phyloP scores from a whole-genome alignment of 1,284 basidiomycete species.

The Tilletia caries region DNA sequence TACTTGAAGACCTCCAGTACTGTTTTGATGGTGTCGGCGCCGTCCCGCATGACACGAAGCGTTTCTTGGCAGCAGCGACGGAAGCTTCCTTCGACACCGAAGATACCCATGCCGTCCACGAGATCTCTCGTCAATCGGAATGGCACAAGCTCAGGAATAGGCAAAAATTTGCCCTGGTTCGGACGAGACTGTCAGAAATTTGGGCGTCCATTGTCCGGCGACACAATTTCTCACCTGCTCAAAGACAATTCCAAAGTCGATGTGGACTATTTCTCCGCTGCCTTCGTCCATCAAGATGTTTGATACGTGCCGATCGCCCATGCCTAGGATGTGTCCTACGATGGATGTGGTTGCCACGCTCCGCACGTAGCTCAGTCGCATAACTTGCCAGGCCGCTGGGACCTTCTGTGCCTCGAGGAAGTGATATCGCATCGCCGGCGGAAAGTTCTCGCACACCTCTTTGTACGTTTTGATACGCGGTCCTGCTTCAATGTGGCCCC shows the following conservation, averaged over 20 bases:
- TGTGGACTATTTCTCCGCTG: conserved; percentile 85
- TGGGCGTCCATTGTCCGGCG: no score
- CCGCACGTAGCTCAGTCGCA: conserved; percentile 81
- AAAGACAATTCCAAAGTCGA: conserved; percentile 94
- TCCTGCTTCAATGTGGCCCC: conserved; percentile 32
- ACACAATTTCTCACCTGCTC: conserved; percentile 60
- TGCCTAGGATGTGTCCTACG: conserved; percentile 84
- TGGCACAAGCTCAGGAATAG: conserved; percentile 82
- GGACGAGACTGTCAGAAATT: no score
- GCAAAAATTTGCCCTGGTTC: conserved; percentile 72
- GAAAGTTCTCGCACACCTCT: conserved; percentile 63
- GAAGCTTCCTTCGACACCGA: conserved; percentile 90
- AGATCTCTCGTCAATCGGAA: conserved; percentile 92
- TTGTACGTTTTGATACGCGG: conserved; percentile 57
- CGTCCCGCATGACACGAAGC: conserved; percentile 77
- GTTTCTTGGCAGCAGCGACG: conserved; percentile 92
- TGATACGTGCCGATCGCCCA: conserved; percentile 87
- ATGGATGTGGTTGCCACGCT: conserved; percentile 91
- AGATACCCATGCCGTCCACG: conserved; percentile 86
- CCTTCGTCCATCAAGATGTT: conserved; percentile 85
- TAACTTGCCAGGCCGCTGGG: conserved; percentile 88
- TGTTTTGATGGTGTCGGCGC: conserved; percentile 83
- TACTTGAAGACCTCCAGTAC: conserved; percentile 95
- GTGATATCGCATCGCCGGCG: conserved; percentile 87
- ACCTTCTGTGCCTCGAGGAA: conserved; percentile 84